Conservation (phyloP, 2,329 filamentous ascomycete species). For the Colletotrichum orchidophilum region DNA sequence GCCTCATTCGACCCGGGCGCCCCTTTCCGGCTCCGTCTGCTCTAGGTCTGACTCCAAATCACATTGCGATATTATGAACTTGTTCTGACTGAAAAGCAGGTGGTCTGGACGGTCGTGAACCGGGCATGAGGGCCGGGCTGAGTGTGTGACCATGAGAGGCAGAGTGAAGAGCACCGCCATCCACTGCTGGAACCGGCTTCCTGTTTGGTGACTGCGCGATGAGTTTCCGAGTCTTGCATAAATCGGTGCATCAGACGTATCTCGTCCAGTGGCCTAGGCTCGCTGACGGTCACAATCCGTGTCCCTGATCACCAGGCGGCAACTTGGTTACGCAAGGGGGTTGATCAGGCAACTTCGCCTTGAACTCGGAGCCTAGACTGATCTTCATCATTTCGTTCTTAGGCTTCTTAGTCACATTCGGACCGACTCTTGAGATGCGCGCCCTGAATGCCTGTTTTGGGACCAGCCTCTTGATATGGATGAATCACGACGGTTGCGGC, state of each 20-base stretch:
- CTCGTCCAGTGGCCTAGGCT: background rate
- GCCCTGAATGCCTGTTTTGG: no score
- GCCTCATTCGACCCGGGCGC: no score
- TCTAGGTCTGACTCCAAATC: background rate
- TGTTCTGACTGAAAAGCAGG: background rate
- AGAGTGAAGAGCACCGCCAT: background rate
- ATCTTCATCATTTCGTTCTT: background rate
- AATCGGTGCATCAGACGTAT: background rate
- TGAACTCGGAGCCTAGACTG: background rate
- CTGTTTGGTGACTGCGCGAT: background rate
- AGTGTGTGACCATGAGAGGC: background rate
- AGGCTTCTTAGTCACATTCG: background rate
- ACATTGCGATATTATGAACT: background rate
- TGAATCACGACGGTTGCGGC: no score
- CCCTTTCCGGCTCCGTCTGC: no score
- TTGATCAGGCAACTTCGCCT: no score
- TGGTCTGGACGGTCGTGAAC: background rate
- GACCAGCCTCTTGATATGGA: no score
- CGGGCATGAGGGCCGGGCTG: no score
- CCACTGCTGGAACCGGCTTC: background rate
- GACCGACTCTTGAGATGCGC: background rate
- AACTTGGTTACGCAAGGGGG: no score
- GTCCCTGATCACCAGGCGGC: no score
- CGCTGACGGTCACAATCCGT: no score
- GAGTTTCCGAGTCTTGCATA: background rate